Evolutionary conservation across 2,329 filamentous ascomycete genomes (phyloP).

Genomic region (Thelonectria discophora): DNA sequence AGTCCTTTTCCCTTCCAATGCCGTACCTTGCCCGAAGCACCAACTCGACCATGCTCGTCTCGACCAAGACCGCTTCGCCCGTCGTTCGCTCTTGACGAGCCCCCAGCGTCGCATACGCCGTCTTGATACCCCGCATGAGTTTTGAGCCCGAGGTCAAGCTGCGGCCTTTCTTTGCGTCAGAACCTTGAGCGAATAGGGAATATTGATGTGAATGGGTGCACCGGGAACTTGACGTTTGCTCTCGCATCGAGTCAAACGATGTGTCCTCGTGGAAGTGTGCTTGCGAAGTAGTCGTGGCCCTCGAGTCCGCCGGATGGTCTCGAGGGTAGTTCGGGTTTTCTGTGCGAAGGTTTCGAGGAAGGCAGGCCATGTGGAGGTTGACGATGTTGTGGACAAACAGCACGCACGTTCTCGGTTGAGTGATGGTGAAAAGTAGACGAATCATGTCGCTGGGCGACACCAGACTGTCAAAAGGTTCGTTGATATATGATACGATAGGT

Average conservation of each 20-base stretch:
- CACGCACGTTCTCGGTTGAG: background rate
- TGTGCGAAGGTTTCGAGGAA: background rate
- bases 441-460: background rate
- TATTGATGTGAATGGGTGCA: background rate
- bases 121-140: background rate
- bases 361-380: background rate
- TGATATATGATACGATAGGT: background rate
- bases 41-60: background rate
- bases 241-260: no score
- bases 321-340: no score
- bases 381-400: background rate
- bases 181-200: background rate
- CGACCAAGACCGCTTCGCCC: background rate
- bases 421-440: background rate
- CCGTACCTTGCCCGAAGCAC: background rate
- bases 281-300: no score
- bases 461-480: background rate
- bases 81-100: background rate
- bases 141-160: background rate
- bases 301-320: no score
- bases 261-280: no score
- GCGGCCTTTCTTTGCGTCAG: background rate
- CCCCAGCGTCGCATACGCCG: constrained; percentile 7
- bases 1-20: background rate
- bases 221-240: no score